Base-by-base conservation (phyloP, 805 yeast species). In the Ogataea dorogensis region DNA sequence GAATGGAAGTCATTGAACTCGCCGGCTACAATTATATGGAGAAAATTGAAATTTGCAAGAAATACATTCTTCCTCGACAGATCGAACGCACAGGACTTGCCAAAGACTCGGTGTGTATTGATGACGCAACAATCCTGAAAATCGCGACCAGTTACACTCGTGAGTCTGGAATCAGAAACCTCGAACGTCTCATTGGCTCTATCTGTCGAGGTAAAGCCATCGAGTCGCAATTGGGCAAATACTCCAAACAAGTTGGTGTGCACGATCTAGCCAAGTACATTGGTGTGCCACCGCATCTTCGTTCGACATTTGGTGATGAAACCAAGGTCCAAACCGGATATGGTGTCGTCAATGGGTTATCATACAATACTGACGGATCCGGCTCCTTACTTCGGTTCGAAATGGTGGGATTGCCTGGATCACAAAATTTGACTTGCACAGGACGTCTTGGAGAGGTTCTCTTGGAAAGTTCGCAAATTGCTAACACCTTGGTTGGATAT, bases 301-400 rank as follows among this genome's bases (percentile, higher is more conserved):
- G 27, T 7, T 40, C 57, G 0, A 47, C 45, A 16, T 17, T 56
- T 58, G 50, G 65, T 11, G 59, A 65, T 28, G 56, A 56, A 17
- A 75, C 79, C 2, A 58, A 62, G 17, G 59, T 67, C 33, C 73
- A 86, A 8, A 71, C 71, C 20, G 63, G 64, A 6, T 68, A 72
- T 43, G 95, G 96, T 2, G 73, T 86, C 6, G 96, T 86, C 8
- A 86, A 86, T 55, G 97, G 96, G 0, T 65, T 88, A 42, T 86
- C 95, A 2, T 88, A 87, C 59, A 86, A 84, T 63, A 77, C 87
- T 3, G 85, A 82, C 50, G 96, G 96, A 1, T 77, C 83, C 5
- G 96, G 96, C 0, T 81, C 91, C 1, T 77, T 85, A 2, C 65
- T 88, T 33, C 75, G 81, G 11, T 84, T 88, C 56, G 96, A 88